Evolutionary conservation across 2,329 filamentous ascomycete genomes (phyloP), one percentile per base, ranked within the genome.

Genomic region (Fusarium torreyae): DNA sequence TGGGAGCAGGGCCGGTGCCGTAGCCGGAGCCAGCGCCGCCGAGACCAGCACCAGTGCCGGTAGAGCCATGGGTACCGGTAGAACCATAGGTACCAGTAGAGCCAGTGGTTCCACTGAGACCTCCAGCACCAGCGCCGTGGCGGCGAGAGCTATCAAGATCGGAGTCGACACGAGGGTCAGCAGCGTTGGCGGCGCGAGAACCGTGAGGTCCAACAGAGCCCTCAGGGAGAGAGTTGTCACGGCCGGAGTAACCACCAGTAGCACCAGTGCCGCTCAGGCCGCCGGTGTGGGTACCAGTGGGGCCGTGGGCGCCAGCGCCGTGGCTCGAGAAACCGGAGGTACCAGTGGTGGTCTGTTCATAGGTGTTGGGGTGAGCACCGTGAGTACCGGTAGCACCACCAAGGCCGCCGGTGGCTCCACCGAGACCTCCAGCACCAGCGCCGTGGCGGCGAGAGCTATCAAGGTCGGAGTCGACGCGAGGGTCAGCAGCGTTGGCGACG

Each of bases 381-480:
- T 66, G 56, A 33, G 61, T 66, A 10, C 60, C 69, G 10, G 63
- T 60, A 34, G 66, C 49, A 20, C 28, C 28, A 31, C 28, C 28
- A 13, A 31, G 28, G 28, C 69, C 68, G 4, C 40, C 40, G 4
- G 40, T 26, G 26, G 18, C 10, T 11, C 20, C 40, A 24, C 20
- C 43, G 4, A 33, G 26, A 44, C 42, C 43, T n/a, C 38, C 53
- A n/a, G 60, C 49, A 31, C 28, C 28, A 39, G 50, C 38, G n/a
- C 54, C 63, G 28, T 60, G 51, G 39, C 57, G 57, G 11, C 72
- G 73, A 62, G 72, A 77, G 57, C 75, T 72, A 61, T 84, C 83
- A n/a, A 83, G 79, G 73, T 88, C 85, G 7, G 83, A 85, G 72
- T 88, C 86, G 40, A 88, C 79, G 31, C 84, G 78, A 20, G 86